Conservation (phyloP, 2,329 filamentous ascomycete genomes). For the Alternaria ventricosa region DNA sequence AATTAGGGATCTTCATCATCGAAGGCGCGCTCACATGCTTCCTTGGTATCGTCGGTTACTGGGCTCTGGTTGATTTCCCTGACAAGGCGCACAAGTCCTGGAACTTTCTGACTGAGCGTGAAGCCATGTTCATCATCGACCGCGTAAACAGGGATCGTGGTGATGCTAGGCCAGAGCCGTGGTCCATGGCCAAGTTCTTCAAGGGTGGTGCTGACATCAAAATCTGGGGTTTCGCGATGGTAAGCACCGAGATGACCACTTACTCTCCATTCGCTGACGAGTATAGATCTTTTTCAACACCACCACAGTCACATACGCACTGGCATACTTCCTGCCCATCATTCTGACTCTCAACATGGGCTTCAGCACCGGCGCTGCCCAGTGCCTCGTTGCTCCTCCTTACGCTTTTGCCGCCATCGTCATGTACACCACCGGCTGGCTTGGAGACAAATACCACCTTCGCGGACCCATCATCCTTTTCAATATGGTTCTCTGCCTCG, state of each 20-base stretch:
- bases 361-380: conserved; percentile 67
- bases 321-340: conserved; percentile 80
- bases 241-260: conserved; percentile 11
- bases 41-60: conserved; percentile 50
- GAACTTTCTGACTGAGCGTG: conserved; percentile 54
- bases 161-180: conserved; percentile 58
- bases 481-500: conserved; percentile 65
- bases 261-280: conserved; percentile 16
- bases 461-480: conserved; percentile 56
- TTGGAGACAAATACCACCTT: conserved; percentile 70
- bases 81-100: conserved; percentile 52
- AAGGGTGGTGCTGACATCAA: conserved; percentile 57
- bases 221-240: conserved; percentile 61
- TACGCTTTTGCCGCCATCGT: conserved; percentile 46
- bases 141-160: conserved; percentile 61
- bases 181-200: conserved; percentile 57
- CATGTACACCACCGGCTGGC: conserved; percentile 63
- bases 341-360: conserved; percentile 70
- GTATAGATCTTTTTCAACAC: conserved; percentile 62
- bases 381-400: conserved; percentile 69
- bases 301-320: conserved; percentile 75
- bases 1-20: conserved; percentile 53
- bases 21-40: conserved; percentile 51
- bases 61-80: conserved; percentile 55
- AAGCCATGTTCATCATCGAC: conserved; percentile 58